Conservation (phyloP, 169 alveolate species). For the Plasmodium billcollinsi region DNA sequence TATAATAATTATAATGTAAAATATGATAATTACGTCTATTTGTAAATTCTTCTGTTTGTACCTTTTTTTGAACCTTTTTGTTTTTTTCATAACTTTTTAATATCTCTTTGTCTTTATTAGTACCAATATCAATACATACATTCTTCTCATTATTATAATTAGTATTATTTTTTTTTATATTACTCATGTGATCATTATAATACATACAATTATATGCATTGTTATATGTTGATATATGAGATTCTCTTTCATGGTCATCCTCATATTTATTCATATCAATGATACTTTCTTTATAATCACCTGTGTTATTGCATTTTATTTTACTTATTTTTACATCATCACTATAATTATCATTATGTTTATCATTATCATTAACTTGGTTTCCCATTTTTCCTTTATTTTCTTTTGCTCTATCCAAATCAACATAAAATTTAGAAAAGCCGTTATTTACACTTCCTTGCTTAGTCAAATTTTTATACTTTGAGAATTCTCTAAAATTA, state of each 20-base stretch:
- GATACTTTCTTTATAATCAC: no score
- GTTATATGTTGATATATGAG: no score
- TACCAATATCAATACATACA: no score
- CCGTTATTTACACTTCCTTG: background rate
- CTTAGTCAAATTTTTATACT: slow-evolving; percentile 16
- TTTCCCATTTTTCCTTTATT: background rate
- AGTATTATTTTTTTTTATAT: background rate
- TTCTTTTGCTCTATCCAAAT: background rate
- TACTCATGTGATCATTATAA: no score
- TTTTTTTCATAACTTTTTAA: background rate
- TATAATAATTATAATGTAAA: slow-evolving; percentile 40
- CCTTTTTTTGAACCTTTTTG: background rate
- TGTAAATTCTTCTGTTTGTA: background rate
- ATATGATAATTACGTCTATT: slow-evolving; percentile 18
- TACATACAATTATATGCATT: no score
- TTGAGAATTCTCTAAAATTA: slow-evolving; percentile 13
- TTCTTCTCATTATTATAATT: background rate
- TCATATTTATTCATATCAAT: no score
- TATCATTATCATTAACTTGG: background rate
- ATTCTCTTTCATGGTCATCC: no score
- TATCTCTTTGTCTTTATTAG: no score
- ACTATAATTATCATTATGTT: background rate
- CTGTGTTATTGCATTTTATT: no score
- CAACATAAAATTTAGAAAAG: background rate
- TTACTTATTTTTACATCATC: background rate